Evolutionary conservation across 805 yeast species (phyloP).

Genomic region (Candida easanensis): DNA sequence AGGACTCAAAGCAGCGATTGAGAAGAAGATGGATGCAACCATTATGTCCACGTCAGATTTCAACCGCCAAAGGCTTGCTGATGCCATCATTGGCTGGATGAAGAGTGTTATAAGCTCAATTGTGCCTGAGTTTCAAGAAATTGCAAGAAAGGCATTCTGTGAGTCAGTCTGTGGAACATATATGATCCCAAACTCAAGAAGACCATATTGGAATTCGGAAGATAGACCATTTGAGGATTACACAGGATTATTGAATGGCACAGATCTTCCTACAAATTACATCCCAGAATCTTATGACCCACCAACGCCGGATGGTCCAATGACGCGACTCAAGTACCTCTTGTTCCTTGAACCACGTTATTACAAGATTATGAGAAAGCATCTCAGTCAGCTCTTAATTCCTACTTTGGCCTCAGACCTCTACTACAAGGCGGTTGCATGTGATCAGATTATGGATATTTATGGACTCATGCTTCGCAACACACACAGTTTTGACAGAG

Average conservation of each 20-base stretch:
- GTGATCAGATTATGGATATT: conserved; percentile 51
- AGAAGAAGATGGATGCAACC: conserved; percentile 27
- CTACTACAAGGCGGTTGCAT: conserved; percentile 44
- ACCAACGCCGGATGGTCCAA: not conserved
- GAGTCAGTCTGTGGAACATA: conserved; percentile 37
- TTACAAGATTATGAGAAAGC: conserved; percentile 48
- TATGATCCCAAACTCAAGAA: conserved; percentile 10
- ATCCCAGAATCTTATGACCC: not conserved
- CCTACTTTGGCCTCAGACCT: conserved; percentile 55
- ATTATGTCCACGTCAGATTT: conserved; percentile 50
- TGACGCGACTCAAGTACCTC: conserved; percentile 54
- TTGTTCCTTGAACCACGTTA: conserved; percentile 59
- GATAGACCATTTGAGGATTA: conserved; percentile 2
- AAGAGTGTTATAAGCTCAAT: conserved; percentile 37
- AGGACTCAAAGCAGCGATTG: not conserved
- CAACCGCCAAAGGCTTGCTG: conserved; percentile 45
- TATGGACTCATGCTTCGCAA: conserved; percentile 49
- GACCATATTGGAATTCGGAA: conserved; percentile 25
- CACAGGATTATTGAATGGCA: conserved; percentile 20
- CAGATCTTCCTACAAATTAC: conserved; percentile 13
- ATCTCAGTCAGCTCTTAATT: conserved; percentile 46
- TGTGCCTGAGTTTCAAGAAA: conserved; percentile 35
- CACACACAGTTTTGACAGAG: conserved; percentile 69
- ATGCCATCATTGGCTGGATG: conserved; percentile 51
- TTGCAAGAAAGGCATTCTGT: conserved; percentile 41